phyloP scores from a whole-genome alignment of 257 asterid species.

The Parsonsia alboflavescens region DNA sequence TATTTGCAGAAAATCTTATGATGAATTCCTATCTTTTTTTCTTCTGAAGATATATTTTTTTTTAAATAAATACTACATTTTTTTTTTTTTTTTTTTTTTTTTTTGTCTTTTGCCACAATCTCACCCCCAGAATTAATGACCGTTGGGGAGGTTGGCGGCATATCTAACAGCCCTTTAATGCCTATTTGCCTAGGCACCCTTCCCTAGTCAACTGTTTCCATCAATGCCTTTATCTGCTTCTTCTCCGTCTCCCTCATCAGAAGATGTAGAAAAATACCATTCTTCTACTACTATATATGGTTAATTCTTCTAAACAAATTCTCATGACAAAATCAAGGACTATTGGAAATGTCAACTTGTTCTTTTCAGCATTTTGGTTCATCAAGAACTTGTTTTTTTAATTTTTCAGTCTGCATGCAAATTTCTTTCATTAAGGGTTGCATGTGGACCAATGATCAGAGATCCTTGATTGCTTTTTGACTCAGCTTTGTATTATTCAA shows the following conservation, averaged over 20 bases:
- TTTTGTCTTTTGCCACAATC: not conserved
- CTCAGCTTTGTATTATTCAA: conserved; percentile 28
- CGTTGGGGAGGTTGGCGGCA: conserved; percentile 56
- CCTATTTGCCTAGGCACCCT: conserved; percentile 35
- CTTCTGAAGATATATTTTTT: no score
- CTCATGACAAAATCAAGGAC: conserved; percentile 8
- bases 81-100: no score
- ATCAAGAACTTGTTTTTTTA: conserved; percentile 6
- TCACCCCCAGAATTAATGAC: conserved; percentile 39
- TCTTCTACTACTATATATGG: not conserved
- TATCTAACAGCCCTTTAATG: conserved; percentile 45
- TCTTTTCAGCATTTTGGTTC: conserved; percentile 13
- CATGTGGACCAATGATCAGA: not conserved
- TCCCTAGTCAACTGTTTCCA: conserved; percentile 53
- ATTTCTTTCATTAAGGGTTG: conserved; percentile 16
- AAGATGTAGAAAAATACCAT: no score
- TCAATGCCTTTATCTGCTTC: conserved; percentile 34
- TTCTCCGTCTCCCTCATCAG: not conserved
- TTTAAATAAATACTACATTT: no score
- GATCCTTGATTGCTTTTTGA: conserved; percentile 22
- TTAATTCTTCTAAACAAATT: conserved; percentile 3
- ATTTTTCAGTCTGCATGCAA: conserved; percentile 9
- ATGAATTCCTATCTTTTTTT: no score
- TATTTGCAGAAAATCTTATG: not conserved
- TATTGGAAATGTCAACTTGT: no score